A percentile compares a stretch with the other conserved stretches of the same genome.
Conservation (phyloP, 1,284 basidiomycete genomes). For the Cryptococcus sp. region DNA sequence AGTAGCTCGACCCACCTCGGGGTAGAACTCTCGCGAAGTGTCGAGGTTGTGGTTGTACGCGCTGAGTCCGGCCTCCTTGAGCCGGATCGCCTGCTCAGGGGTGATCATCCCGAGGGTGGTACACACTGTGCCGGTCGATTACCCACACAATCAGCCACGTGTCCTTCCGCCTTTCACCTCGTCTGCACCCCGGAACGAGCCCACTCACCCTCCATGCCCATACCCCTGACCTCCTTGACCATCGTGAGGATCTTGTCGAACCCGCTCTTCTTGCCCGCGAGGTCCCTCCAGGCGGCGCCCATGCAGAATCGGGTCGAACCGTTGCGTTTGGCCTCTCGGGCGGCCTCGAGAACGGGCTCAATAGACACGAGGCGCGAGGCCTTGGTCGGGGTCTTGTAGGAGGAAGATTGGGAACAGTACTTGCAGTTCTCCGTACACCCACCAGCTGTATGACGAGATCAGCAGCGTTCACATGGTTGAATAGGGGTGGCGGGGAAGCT, state of each 20-base stretch:
- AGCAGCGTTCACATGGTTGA: not conserved
- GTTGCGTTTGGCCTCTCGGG: constrained; percentile 89
- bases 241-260: constrained; percentile 92
- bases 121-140: constrained; percentile 63
- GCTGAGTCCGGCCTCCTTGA: constrained; percentile 93
- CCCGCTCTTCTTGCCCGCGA: constrained; percentile 87
- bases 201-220: constrained; percentile 72
- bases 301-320: constrained; percentile 98
- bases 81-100: constrained; percentile 84
- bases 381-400: constrained; percentile 83
- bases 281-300: constrained; percentile 98
- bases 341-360: constrained; percentile 86
- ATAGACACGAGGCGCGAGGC: constrained; percentile 85
- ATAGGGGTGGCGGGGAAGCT: constrained; percentile 48
- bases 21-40: constrained; percentile 95
- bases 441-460: constrained; percentile 59
- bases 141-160: constrained; percentile 51
- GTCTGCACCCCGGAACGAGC: not conserved
- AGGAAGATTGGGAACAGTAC: constrained; percentile 95
- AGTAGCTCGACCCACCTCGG: constrained; percentile 58
- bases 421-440: constrained; percentile 97
- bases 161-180: not conserved
- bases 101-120: constrained; percentile 96
- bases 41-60: constrained; percentile 98
- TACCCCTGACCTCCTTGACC: constrained; percentile 76